These are phyloP conservation scores for Nakaseomyces nivariensis DNA, from an alignment of 1,139 yeast species.

Conservation along the genomic window DNA sequence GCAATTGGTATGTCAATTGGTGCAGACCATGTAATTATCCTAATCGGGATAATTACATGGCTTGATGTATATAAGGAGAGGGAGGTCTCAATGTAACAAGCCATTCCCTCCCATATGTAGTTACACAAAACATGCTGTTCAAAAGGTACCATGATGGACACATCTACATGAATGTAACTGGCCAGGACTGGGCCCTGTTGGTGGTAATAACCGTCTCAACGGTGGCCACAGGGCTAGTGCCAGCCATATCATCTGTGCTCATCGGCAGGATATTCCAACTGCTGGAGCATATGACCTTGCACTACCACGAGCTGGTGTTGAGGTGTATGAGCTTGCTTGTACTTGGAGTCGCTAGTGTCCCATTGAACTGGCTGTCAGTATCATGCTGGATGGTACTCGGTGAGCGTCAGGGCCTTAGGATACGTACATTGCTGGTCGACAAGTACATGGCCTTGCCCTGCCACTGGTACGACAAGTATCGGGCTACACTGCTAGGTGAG, in stretches of 20 bases:
- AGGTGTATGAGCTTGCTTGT: conserved; percentile 47
- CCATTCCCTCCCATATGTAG: too few species aligned
- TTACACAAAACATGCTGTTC: neutral
- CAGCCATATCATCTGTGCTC: conserved; percentile 56
- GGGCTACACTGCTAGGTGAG: conserved; percentile 48
- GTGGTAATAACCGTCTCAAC: conserved; percentile 25
- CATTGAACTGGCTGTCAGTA: conserved; percentile 48
- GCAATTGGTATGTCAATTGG: neutral
- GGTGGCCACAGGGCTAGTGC: conserved; percentile 39
- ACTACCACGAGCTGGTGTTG: conserved; percentile 34
- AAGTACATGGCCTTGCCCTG: conserved; percentile 28
- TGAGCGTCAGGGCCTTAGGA: conserved; percentile 55
- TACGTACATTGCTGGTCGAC: conserved; percentile 38
- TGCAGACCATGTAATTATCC: conserved; percentile 3
- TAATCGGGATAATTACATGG: conserved; percentile 3
- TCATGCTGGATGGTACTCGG: conserved; percentile 62
- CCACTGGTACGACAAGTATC: conserved; percentile 21
- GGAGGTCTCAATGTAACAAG: too few species aligned
- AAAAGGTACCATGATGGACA: neutral
- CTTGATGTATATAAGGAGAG: too few species aligned
- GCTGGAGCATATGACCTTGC: conserved; percentile 29
- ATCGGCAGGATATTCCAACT: conserved; percentile 55
- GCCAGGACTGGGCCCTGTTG: conserved; percentile 22
- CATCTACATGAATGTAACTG: conserved; percentile 10
- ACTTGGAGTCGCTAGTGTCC: conserved; percentile 45